phyloP scores from a whole-genome alignment of 805 yeast species.

The Ogataea kodamae region DNA sequence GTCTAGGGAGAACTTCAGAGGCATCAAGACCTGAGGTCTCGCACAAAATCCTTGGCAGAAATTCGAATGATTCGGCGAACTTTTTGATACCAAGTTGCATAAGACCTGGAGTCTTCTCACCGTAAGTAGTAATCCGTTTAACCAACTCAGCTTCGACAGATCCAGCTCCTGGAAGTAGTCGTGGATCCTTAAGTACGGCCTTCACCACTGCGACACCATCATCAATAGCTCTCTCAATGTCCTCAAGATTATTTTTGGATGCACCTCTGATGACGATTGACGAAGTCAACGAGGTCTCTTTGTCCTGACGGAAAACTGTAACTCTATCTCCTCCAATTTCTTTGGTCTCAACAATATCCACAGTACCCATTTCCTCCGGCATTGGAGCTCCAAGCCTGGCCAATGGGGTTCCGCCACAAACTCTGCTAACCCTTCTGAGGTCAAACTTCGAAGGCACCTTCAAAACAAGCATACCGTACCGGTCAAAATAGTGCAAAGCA shows the following conservation, averaged over 20 bases:
- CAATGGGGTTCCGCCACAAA: conserved; percentile 95
- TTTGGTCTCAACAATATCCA: conserved; percentile 83
- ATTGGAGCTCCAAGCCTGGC: conserved; percentile 93
- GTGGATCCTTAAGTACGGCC: conserved; percentile 77
- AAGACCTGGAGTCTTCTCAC: conserved; percentile 92
- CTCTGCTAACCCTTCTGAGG: conserved; percentile 88
- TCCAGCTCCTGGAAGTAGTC: conserved; percentile 94
- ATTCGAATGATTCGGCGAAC: conserved; percentile 92
- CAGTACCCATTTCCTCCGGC: conserved; percentile 87
- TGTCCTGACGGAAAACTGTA: conserved; percentile 82
- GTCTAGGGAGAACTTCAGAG: conserved; percentile 80
- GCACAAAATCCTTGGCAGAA: conserved; percentile 85
- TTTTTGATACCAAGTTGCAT: conserved; percentile 91
- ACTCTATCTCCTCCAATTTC: conserved; percentile 99
- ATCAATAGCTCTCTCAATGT: conserved; percentile 94
- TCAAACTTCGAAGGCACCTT: conserved; percentile 94
- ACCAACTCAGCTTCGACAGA: conserved; percentile 89
- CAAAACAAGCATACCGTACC: conserved; percentile 78
- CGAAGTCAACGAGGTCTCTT: conserved; percentile 70
- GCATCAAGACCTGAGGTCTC: conserved; percentile 94
- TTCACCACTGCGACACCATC: conserved; percentile 93
- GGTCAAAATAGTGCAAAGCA: conserved; percentile 88
- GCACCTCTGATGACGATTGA: conserved; percentile 96
- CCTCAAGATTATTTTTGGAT: conserved; percentile 89
- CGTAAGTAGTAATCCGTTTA: conserved; percentile 71